Evolutionary conservation across 805 yeast species (phyloP), one percentile per base, ranked within the genome.

Genomic region (Wickerhamiella sorbophila): DNA sequence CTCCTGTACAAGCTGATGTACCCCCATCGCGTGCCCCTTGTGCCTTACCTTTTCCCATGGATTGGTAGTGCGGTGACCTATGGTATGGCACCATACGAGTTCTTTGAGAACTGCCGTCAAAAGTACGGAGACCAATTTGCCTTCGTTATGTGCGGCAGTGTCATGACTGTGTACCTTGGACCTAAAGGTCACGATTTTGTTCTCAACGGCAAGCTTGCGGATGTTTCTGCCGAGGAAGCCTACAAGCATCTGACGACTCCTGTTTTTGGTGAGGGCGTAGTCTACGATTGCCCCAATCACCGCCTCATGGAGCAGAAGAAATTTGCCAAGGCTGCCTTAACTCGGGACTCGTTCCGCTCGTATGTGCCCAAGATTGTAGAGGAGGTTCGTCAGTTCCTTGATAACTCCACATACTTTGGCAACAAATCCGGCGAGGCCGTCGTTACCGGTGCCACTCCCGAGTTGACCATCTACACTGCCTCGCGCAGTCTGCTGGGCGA

Each of bases 241-340:
- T 91, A 91, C 66, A 71, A 79, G 48, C 95, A 87, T 59, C 71
- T 91, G 63, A 91, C 98, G n/a, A 88, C 97, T n/a, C 98, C 98
- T 12, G 95, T 86, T 14, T 91, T 91, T 53, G 98, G 98, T 54
- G 77, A 86, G 57, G 98, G 97, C 55, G 98, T 91, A 42, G 82
- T 91, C 41, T 91, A 91, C 60, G 98, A 91, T 65, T 88, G 96
- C 64, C 85, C 98, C 48, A 91, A 91, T 66, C 65, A 76, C 55
- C 76, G 86, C 51, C 73, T 91, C 56, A 91, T 91, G 98, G 98
- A 91, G 61, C 98, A 91, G 64, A 91, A 91, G 75, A 91, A 86
- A 67, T 91, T 91, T 56, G 94, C 87, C 48, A 91, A 91, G 64
- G 74, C 74, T 42, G 93, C 95, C 18, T 71, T 91, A 52, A 81